Evolutionary conservation across 345 rosid genomes (phyloP).

Genomic region (Eucalyptus polyanthemos): DNA sequence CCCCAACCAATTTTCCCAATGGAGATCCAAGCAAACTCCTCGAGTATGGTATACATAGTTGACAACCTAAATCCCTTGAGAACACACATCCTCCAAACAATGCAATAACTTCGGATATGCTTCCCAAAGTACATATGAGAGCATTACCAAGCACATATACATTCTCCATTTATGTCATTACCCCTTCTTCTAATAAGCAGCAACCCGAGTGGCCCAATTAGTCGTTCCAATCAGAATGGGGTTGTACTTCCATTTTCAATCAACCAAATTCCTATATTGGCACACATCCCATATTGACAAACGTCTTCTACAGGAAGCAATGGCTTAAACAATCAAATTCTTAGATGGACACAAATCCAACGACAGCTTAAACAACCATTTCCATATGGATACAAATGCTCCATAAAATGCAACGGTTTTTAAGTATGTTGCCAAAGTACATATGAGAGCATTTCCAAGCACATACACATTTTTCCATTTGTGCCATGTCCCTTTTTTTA

Average conservation of each 20-base stretch:
- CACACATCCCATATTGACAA: too few species aligned
- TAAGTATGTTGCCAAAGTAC: neutral
- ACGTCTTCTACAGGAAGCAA: neutral
- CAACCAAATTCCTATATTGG: too few species aligned
- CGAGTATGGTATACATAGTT: neutral
- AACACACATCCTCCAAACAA: neutral
- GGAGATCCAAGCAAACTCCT: neutral
- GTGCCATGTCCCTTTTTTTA: neutral
- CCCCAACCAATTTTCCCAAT: neutral
- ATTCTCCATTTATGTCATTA: neutral
- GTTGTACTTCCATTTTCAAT: too few species aligned
- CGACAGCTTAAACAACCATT: neutral
- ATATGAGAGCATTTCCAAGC: neutral
- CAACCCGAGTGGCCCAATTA: neutral
- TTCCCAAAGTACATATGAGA: neutral
- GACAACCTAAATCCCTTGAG: neutral
- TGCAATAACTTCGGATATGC: neutral
- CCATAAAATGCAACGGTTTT: too few species aligned
- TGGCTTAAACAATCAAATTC: neutral
- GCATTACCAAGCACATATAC: neutral
- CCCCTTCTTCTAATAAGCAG: too few species aligned
- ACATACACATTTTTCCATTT: neutral
- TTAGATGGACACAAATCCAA: neutral
- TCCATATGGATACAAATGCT: too few species aligned
- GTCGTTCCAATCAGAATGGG: too few species aligned